Evolutionary conservation across 75 land plant species (phyloP), one percentile per base, ranked within the genome.

Genomic region (Pseudotsuga menziesii): DNA sequence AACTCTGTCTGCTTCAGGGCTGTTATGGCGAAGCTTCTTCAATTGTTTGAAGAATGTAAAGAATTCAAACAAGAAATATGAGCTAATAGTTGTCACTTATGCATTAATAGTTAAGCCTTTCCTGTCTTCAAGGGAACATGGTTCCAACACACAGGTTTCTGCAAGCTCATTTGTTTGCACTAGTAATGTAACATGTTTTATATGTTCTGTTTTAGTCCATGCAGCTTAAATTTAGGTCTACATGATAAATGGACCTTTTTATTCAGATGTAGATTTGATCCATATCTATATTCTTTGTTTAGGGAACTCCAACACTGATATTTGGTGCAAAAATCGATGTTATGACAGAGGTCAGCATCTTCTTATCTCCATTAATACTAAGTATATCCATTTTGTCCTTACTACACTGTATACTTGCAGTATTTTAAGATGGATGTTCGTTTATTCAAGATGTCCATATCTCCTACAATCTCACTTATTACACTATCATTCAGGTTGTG

Each of bases 101-200:
- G 92, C 95, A 57, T 94, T 95, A 13, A 76, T 94, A 56, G 81
- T 94, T 77, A 95, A 94, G 80, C 95, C 92, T 27, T 94, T 92
- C 79, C 77, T 94, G 57, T 72, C 82, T 11, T 20, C 59, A 2
- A 63, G 66, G 25, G 57, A 77, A 3, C 61, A 80, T 16, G 15
- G 80, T 54, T 64, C 58, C 56, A 29, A 11, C 57, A 4, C 57
- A 41, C 57, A 83, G 88, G 85, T 84, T 67, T 67, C 22, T 36
- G 22, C 20, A 67, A 67, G 39, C 48, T 15, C 44, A 35, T 29
- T 66, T 67, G 1, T 39, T 67, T 67, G 71, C 71, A 39, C 36
- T 67, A 35, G 22, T 35, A 67, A 36, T 32, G 48, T 20, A 67
- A 67, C 8, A 7, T 44, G 52, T 44, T 44, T 7, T 1, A 8